phyloP scores from a whole-genome alignment of 176 grass and related monocot genomes.

The Cocos nucifera region DNA sequence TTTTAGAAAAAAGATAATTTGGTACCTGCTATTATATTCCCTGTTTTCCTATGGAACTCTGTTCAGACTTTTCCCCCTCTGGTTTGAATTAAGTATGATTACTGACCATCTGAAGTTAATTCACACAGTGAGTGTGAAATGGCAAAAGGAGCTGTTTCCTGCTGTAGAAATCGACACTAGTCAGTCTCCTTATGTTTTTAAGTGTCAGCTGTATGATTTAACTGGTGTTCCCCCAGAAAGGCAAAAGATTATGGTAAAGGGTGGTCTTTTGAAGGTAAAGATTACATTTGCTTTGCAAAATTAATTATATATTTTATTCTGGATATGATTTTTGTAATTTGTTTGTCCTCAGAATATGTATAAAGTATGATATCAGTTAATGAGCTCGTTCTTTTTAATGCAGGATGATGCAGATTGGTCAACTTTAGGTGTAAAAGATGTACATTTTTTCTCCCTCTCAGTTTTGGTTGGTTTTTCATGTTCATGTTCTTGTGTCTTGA shows the following conservation, averaged over 20 bases:
- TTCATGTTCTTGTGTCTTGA: no score
- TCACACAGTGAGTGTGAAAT: slow-evolving; percentile 83
- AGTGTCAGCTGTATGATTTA: slow-evolving; percentile 80
- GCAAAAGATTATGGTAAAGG: slow-evolving; percentile 99
- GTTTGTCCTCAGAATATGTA: neutral
- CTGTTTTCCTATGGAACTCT: no score
- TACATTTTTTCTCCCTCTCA: slow-evolving; percentile 1
- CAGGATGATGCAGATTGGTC: slow-evolving; percentile 97
- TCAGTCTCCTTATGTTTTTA: slow-evolving; percentile 88
- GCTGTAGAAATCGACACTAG: slow-evolving; percentile 82
- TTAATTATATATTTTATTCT: neutral
- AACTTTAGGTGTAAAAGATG: slow-evolving; percentile 89
- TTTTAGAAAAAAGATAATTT: no score
- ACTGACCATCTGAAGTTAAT: no score
- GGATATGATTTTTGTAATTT: neutral
- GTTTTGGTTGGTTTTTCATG: no score
- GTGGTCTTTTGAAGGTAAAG: slow-evolving; percentile 85
- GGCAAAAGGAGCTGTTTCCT: slow-evolving; percentile 82
- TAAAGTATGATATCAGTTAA: slow-evolving; percentile 3
- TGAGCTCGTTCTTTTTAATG: slow-evolving; percentile 17
- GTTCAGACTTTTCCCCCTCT: no score
- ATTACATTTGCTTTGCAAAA: neutral
- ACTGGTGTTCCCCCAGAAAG: slow-evolving; percentile 92
- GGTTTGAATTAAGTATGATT: no score
- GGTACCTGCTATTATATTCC: no score